phyloP scores from a whole-genome alignment of 2,329 filamentous ascomycete species.

The Epichloe sibirici region DNA sequence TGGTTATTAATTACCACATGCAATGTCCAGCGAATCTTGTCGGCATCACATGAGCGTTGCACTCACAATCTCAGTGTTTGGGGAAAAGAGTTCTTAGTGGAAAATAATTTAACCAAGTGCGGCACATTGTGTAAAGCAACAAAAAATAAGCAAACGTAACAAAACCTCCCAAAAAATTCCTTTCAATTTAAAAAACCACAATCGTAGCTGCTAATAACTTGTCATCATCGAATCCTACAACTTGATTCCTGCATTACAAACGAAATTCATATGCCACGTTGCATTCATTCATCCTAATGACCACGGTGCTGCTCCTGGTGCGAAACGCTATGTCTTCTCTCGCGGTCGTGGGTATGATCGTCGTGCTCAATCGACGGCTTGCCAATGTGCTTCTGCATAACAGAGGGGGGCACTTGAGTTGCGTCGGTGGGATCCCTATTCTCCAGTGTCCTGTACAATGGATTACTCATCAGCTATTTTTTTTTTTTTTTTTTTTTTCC shows the following conservation, averaged over 20 bases:
- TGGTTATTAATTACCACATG: no score
- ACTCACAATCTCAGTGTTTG: no score
- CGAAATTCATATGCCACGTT: not conserved
- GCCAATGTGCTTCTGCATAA: conserved; percentile 34
- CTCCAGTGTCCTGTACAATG: not conserved
- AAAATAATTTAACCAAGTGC: no score
- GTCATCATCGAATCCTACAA: not conserved
- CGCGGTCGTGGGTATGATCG: conserved; percentile 29
- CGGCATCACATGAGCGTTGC: no score
- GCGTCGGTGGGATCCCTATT: conserved; percentile 40
- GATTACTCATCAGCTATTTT: not conserved
- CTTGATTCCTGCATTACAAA: not conserved
- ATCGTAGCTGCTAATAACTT: no score
- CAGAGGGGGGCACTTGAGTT: conserved; percentile 46
- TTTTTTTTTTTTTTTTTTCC: no score
- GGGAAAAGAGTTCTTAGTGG: no score
- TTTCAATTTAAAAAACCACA: no score
- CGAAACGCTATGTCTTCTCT: conserved; percentile 33
- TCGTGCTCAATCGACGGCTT: conserved; percentile 32
- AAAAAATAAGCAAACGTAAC: no score
- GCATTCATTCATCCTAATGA: conserved; percentile 20
- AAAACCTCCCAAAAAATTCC: no score
- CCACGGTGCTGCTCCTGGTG: conserved; percentile 37
- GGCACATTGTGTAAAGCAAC: no score
- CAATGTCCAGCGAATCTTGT: no score